These are phyloP conservation scores for Heritiera fomes DNA, from an alignment of 345 rosid species.

Conservation along the genomic window DNA sequence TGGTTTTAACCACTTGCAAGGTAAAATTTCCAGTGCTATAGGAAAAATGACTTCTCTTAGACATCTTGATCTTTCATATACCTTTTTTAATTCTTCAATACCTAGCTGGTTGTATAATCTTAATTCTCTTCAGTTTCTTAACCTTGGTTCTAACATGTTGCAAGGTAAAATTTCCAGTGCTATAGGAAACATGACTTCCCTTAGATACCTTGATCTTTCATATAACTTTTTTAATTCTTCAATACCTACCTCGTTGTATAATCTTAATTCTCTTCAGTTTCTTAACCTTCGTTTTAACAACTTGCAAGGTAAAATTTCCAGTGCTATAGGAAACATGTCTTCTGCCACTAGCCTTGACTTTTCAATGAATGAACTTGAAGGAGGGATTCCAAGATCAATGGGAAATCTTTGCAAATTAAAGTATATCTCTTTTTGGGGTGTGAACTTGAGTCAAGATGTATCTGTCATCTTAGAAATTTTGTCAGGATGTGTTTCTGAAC, in stretches of 20 bases:
- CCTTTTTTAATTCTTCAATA: too few species aligned
- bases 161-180: too few species aligned
- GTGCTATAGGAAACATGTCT: constrained; percentile 1
- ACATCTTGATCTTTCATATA: too few species aligned
- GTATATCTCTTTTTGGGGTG: not conserved
- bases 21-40: too few species aligned
- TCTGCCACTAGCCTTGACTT: constrained; percentile 3
- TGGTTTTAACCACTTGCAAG: too few species aligned
- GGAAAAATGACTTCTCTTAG: too few species aligned
- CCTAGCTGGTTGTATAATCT: too few species aligned
- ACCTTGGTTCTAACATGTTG: too few species aligned
- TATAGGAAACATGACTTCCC: constrained; percentile 24
- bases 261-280: not conserved
- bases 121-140: too few species aligned
- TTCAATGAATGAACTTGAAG: not conserved
- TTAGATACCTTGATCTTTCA: constrained; percentile 37
- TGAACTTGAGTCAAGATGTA: constrained; percentile 2
- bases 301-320: not conserved
- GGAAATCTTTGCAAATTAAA: not conserved
- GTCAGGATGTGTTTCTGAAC: not conserved
- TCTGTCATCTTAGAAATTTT: not conserved
- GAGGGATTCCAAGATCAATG: not conserved
- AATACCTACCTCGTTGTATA: constrained; percentile 36
- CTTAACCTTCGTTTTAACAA: constrained; percentile 1
- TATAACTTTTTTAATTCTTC: constrained; percentile 43